Evolutionary conservation across 257 asterid genomes (phyloP).

Genomic region (Solanum gandarillasii): DNA sequence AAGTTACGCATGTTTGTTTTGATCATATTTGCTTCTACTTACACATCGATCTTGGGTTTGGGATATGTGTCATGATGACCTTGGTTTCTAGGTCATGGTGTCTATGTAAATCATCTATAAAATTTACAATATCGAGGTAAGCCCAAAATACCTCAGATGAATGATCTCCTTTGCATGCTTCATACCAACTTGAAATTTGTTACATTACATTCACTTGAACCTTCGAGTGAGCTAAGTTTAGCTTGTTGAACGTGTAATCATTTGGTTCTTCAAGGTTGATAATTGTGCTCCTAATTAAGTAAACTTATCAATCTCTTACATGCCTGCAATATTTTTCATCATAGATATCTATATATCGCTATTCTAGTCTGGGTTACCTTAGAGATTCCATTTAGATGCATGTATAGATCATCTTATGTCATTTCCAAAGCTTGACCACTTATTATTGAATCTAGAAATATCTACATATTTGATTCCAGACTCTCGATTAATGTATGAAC

Average conservation of each 20-base stretch:
- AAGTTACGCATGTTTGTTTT: neutral
- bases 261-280: neutral
- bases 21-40: neutral
- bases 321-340: neutral
- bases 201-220: neutral
- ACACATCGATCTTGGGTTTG: neutral
- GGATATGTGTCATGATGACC: neutral
- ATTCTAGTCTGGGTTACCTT: neutral
- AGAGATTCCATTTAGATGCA: neutral
- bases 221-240: neutral
- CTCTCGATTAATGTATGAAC: neutral
- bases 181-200: neutral
- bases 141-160: neutral
- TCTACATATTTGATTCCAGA: neutral
- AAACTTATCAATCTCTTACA: neutral
- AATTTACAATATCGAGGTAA: neutral
- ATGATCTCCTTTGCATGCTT: neutral
- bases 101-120: neutral
- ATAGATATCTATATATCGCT: neutral
- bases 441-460: neutral
- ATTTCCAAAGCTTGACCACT: neutral
- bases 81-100: neutral
- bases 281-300: neutral
- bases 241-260: neutral
- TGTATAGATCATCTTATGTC: neutral